Base-by-base conservation (phyloP, 2,329 filamentous ascomycete species). In the Fusarium nisikadoi region DNA sequence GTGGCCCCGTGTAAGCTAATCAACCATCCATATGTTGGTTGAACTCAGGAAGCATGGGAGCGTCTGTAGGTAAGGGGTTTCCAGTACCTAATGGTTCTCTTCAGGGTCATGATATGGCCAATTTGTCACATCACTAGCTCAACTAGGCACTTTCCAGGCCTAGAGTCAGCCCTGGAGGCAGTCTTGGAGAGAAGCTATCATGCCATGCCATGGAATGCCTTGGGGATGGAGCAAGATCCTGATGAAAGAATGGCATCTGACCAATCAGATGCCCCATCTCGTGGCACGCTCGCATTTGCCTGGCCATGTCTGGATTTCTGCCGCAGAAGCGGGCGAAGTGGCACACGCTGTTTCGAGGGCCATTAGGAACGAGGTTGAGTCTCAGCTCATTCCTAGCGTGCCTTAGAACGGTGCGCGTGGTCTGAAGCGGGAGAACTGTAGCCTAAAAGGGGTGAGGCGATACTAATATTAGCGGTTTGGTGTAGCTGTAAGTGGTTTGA, bases 241-340 rank as follows among this genome's bases (percentile, higher is more conserved):
- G 65, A 57, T 41, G 54, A 60, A 38, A 45, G 45, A 43, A 27
- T 33, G 46, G 14, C 19, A 31, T 46, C 33, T 23, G 27, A 14
- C 76, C 76, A 77, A 77, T 77, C 50, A 58, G 43, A 61, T 38
- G 39, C 10, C 19, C 31, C 29, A 56, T 65, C 16, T 53, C 17
- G 59, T 74, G 64, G 72, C 75, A 77, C 75, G 75, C 74, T 63
- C 68, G 52, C 67, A 71, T 69, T 58, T 66, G 62, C 56, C 67
- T 72, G 62, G 55, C 55, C 59, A 65, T 71, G 47, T 57, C 66
- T 74, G 61, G 66, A 49, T 52, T 64, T 54, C 68, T 68, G 25
- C 55, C 52, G 53, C 66, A 69, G 47, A 62, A 60, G 74, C 62
- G 70, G 72, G 65, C 72, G 64, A 62, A 69, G 68, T 58, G 67